These are phyloP conservation scores for Penicillium verhagenii DNA, from an alignment of 495 filamentous ascomycete genomes.

Conservation along the genomic window DNA sequence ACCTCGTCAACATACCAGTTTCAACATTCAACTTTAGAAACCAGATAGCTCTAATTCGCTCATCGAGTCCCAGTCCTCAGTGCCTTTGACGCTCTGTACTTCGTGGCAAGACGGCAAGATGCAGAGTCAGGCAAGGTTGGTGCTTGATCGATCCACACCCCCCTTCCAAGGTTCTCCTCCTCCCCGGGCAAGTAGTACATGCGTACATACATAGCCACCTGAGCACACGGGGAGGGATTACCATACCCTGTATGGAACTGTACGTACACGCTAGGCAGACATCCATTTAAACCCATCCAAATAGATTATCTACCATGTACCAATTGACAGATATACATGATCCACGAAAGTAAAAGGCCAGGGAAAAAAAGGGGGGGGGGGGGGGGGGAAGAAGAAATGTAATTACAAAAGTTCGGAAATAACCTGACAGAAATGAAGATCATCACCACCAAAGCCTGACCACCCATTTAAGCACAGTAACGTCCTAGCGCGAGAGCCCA, in stretches of 20 bases:
- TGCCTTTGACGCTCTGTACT: background rate
- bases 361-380: no score
- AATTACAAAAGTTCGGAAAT: no score
- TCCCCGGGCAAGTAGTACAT: background rate
- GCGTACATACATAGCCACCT: no score
- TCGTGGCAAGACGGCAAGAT: background rate
- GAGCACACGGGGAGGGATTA: background rate
- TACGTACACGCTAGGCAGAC: background rate
- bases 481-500: background rate
- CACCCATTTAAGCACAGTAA: no score
- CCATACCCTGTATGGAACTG: no score
- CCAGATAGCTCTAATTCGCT: background rate
- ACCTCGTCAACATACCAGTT: no score
- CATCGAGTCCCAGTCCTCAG: constrained; percentile 2
- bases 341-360: no score
- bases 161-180: background rate
- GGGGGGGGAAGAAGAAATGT: no score
- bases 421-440: background rate
- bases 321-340: no score
- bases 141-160: background rate
- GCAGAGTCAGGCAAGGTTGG: background rate
- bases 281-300: background rate
- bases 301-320: no score
- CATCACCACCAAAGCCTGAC: background rate
- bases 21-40: background rate